phyloP scores from a whole-genome alignment of 352 stramenopile species.

The Pythium phragmitis region DNA sequence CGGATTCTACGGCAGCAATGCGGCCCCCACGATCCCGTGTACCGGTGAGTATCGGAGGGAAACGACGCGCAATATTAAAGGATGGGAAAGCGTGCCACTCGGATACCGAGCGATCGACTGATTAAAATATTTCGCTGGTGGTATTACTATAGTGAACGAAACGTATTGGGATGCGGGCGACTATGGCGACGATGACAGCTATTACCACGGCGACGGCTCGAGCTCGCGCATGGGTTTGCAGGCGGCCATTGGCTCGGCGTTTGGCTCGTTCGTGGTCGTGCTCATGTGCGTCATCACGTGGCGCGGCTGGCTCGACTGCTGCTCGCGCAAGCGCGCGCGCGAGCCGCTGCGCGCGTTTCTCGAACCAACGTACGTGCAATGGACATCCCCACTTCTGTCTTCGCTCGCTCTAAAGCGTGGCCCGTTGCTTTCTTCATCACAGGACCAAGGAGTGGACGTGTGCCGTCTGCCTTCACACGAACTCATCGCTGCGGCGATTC shows the following conservation, averaged over 20 bases:
- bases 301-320: constrained; percentile 24
- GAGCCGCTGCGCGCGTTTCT: constrained; percentile 16
- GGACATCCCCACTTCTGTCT: background rate
- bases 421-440: background rate
- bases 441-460: constrained; percentile 22
- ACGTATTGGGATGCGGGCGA: constrained; percentile 7
- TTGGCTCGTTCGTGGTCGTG: constrained; percentile 17
- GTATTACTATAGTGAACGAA: constrained; percentile 5
- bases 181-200: constrained; percentile 4
- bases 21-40: background rate
- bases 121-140: too few species aligned
- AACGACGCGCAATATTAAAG: background rate
- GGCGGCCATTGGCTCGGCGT: constrained; percentile 3
- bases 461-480: constrained; percentile 21
- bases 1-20: constrained; percentile 6
- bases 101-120: too few species aligned
- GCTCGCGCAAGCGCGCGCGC: constrained; percentile 4
- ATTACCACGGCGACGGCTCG: background rate
- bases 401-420: background rate
- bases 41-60: constrained; percentile 4
- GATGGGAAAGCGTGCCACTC: constrained; percentile 1
- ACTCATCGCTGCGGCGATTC: constrained; percentile 7
- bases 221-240: constrained; percentile 11
- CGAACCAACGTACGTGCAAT: constrained; percentile 7
- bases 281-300: constrained; percentile 26